Conservation (phyloP, 2,329 filamentous ascomycete species). For the Eurotiales sp. region DNA sequence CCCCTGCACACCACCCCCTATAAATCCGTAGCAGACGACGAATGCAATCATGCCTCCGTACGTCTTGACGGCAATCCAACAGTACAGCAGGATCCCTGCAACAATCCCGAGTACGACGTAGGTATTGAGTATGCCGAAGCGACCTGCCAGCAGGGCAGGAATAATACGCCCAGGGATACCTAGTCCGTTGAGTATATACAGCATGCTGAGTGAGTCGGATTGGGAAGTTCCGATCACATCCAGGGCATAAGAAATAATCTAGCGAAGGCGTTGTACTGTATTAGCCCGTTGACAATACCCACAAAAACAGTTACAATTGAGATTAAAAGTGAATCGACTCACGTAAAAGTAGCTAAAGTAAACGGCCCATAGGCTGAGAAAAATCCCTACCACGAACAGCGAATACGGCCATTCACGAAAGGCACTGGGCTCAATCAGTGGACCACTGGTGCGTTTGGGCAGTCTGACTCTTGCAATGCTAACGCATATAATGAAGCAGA, state of each 20-base stretch:
- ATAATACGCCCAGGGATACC: slow-evolving; percentile 11
- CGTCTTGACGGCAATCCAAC: slow-evolving; percentile 11
- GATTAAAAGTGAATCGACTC: not conserved
- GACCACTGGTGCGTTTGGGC: not conserved
- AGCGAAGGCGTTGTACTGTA: not conserved
- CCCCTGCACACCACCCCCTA: slow-evolving; percentile 5
- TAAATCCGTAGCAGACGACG: slow-evolving; percentile 12
- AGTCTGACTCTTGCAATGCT: slow-evolving; percentile 17
- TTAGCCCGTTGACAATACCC: slow-evolving; percentile 7
- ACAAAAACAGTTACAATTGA: too few species aligned
- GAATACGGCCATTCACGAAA: slow-evolving; percentile 12
- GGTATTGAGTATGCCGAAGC: slow-evolving; percentile 30
- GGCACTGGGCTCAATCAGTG: slow-evolving; percentile 9
- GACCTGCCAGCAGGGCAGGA: slow-evolving; percentile 4
- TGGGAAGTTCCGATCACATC: slow-evolving; percentile 44
- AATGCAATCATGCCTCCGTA: slow-evolving; percentile 10
- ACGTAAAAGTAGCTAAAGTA: slow-evolving; percentile 27
- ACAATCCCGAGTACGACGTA: slow-evolving; percentile 2
- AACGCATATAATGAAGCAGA: not conserved
- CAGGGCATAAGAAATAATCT: slow-evolving; percentile 39
- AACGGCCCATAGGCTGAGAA: slow-evolving; percentile 13
- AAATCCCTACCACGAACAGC: slow-evolving; percentile 11
- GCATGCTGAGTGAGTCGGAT: slow-evolving; percentile 20
- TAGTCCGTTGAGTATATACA: slow-evolving; percentile 12
- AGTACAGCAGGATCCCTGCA: slow-evolving; percentile 17